These are phyloP conservation scores for Saposhnikovia divaricata DNA, from an alignment of 129 eudicot species.

Conservation along the genomic window DNA sequence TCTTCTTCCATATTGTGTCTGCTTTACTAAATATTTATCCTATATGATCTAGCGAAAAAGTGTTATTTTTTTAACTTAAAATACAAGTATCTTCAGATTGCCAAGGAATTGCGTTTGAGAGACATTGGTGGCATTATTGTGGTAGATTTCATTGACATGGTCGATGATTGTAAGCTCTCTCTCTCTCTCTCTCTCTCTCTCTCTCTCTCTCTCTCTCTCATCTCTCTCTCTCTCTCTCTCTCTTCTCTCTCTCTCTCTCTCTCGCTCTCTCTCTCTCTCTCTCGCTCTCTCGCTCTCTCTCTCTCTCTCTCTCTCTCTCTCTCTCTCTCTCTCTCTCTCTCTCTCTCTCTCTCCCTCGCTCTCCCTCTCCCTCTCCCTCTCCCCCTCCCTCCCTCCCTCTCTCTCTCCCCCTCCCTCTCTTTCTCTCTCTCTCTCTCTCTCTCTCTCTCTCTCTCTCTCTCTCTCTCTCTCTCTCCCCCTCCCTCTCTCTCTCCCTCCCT, in stretches of 20 bases:
- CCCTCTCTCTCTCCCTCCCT: no score
- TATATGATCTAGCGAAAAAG: not conserved
- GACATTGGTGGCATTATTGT: constrained; percentile 95
- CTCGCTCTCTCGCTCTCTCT: not conserved
- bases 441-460: constrained; percentile 9
- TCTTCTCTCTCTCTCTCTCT: not conserved
- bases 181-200: constrained; percentile 5
- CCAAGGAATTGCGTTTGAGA: constrained; percentile 84
- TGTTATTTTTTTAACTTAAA: not conserved
- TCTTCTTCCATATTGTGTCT: not conserved
- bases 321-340: constrained; percentile 1
- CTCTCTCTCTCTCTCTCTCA: constrained; percentile 12
- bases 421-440: constrained; percentile 10
- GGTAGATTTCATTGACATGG: constrained; percentile 94
- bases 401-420: constrained; percentile 2
- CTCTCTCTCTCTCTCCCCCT: constrained; percentile 11
- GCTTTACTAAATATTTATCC: not conserved
- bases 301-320: not conserved
- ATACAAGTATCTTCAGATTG: constrained; percentile 53
- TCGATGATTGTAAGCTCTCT: constrained; percentile 60
- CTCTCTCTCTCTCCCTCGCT: constrained; percentile 4
- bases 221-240: not conserved
- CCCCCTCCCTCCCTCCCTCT: no score
- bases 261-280: not conserved
- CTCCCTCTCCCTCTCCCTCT: no score